Conservation (phyloP, 352 stramenopile genomes). For the Pythium rhizo-oryzae region DNA sequence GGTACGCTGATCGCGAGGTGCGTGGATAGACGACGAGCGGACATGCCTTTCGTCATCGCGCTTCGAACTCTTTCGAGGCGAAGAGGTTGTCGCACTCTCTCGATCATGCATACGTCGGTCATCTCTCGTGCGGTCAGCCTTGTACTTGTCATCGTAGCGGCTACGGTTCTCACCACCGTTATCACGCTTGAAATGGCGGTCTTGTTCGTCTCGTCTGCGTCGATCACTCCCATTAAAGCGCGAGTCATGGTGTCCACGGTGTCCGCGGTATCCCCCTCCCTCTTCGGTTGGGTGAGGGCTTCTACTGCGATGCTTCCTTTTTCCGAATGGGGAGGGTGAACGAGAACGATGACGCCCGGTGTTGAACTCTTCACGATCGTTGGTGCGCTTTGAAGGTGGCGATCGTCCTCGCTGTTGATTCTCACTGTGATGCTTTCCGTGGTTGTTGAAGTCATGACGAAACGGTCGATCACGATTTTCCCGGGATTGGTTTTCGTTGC, state of each 20-base stretch:
- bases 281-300: slow-evolving; percentile 2
- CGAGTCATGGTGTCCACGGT: neutral
- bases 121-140: slow-evolving; percentile 4
- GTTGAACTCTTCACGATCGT: neutral
- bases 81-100: neutral
- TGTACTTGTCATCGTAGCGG: slow-evolving; percentile 7
- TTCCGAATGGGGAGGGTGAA: slow-evolving; percentile 7
- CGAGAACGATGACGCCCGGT: slow-evolving; percentile 1
- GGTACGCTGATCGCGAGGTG: slow-evolving; percentile 18
- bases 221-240: slow-evolving; percentile 6
- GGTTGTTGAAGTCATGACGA: neutral
- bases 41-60: slow-evolving; percentile 26
- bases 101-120: neutral
- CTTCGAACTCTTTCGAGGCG: neutral
- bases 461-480: neutral
- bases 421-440: neutral
- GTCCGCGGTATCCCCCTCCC: neutral
- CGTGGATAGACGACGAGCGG: slow-evolving; percentile 40
- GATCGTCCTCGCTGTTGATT: slow-evolving; percentile 5
- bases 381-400: neutral
- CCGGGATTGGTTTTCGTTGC: slow-evolving; percentile 9
- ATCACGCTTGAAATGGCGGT: slow-evolving; percentile 5
- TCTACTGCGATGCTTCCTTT: slow-evolving; percentile 18
- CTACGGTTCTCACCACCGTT: neutral
- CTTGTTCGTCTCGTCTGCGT: slow-evolving; percentile 6